These are phyloP conservation scores for Zangia roseola DNA, from an alignment of 768 basidiomycete species.

Conservation along the genomic window DNA sequence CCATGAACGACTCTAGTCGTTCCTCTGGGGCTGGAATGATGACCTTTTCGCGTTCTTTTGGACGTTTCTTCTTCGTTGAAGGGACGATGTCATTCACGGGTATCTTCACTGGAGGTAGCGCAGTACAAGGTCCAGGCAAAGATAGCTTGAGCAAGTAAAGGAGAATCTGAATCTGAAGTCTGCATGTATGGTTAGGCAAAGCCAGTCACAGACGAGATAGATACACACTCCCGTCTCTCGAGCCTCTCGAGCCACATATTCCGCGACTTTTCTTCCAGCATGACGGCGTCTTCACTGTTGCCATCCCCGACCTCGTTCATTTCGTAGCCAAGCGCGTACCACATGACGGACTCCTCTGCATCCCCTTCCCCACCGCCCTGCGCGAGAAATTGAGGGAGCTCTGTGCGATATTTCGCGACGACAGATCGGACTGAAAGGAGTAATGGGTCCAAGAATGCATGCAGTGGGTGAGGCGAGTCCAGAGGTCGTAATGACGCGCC, in stretches of 20 bases:
- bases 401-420: conserved; percentile 60
- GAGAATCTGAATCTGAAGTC: conserved; percentile 74
- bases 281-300: conserved; percentile 21
- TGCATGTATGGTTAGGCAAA: conserved; percentile 28
- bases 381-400: conserved; percentile 58
- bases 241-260: conserved; percentile 58
- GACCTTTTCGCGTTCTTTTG: conserved; percentile 20
- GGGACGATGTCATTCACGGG: conserved; percentile 24
- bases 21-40: conserved; percentile 40
- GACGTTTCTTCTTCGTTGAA: conserved; percentile 33
- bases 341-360: conserved; percentile 73
- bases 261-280: conserved; percentile 54
- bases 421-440: conserved; percentile 57
- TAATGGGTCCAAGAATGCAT: conserved; percentile 57
- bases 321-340: conserved; percentile 68
- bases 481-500: conserved; percentile 28
- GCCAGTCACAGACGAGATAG: not conserved
- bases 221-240: conserved; percentile 64
- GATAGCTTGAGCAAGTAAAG: conserved; percentile 66
- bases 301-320: conserved; percentile 33
- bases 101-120: conserved; percentile 31
- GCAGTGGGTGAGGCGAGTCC: conserved; percentile 51
- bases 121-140: conserved; percentile 45
- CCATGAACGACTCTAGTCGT: conserved; percentile 72
- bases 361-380: conserved; percentile 62